Evolutionary conservation across 352 stramenopile species (phyloP).

Genomic region (Globisporangium parvum): DNA sequence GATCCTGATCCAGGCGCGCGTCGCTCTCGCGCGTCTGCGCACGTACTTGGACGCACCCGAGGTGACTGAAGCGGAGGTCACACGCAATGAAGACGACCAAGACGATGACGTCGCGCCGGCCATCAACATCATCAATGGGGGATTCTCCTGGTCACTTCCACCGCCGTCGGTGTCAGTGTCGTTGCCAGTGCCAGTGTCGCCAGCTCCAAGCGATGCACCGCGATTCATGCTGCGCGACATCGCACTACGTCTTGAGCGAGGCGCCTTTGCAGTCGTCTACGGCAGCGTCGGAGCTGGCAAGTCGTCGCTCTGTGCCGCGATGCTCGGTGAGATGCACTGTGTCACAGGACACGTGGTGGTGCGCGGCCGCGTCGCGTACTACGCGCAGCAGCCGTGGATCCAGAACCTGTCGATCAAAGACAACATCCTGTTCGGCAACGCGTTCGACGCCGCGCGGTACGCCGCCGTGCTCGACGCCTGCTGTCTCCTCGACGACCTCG

Average conservation of each 20-base stretch:
- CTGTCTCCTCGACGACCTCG: constrained; percentile 79
- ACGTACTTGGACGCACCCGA: constrained; percentile 28
- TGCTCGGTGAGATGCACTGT: constrained; percentile 86
- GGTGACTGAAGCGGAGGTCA: constrained; percentile 18
- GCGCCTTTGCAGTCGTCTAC: constrained; percentile 48
- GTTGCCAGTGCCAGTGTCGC: no score
- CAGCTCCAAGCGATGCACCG: constrained; percentile 8
- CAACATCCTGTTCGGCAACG: constrained; percentile 91
- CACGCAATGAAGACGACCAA: constrained; percentile 3
- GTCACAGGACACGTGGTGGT: constrained; percentile 29
- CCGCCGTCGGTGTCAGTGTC: no score
- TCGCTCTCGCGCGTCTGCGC: constrained; percentile 29
- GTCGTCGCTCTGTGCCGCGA: constrained; percentile 40
- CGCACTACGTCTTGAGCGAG: constrained; percentile 30
- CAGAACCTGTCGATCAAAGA: constrained; percentile 91
- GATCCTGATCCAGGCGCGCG: constrained; percentile 30
- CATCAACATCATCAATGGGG: neutral
- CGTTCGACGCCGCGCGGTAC: constrained; percentile 44
- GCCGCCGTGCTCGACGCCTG: constrained; percentile 60
- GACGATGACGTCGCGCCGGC: neutral
- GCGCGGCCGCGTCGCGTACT: constrained; percentile 49
- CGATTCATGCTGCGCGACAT: constrained; percentile 24
- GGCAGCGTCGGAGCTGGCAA: constrained; percentile 47
- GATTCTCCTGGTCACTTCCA: constrained; percentile 20
- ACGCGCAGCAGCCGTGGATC: constrained; percentile 89